phyloP scores from a whole-genome alignment of 345 rosid genomes.

The Linum tenue region DNA sequence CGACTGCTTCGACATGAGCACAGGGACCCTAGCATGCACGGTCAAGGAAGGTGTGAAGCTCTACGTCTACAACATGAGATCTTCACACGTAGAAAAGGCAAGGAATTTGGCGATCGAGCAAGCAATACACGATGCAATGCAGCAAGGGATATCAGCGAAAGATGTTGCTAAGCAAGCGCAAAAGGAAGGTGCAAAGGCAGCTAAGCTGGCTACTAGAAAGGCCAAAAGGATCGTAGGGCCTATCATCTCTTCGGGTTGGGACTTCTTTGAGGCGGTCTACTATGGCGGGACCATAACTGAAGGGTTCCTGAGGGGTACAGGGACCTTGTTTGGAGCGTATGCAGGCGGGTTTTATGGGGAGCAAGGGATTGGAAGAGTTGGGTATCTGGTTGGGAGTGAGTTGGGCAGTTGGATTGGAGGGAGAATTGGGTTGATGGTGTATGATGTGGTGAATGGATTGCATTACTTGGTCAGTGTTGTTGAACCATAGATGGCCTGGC shows the following conservation, averaged over 20 bases:
- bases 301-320: conserved; percentile 77
- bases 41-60: conserved; percentile 91
- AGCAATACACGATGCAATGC: conserved; percentile 52
- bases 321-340: conserved; percentile 88
- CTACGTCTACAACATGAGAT: conserved; percentile 68
- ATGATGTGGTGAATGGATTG: conserved; percentile 72
- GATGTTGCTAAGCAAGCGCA: conserved; percentile 72
- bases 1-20: conserved; percentile 85
- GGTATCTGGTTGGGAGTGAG: conserved; percentile 84
- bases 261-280: conserved; percentile 89
- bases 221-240: conserved; percentile 87
- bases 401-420: conserved; percentile 98
- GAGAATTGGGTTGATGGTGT: conserved; percentile 80
- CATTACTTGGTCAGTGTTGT: conserved; percentile 40
- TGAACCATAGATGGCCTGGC: conserved; percentile 4
- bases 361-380: conserved; percentile 68
- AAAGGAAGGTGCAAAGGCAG: conserved; percentile 76
- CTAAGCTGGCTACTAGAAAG: conserved; percentile 59
- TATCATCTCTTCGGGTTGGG: conserved; percentile 87
- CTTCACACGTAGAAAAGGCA: conserved; percentile 67
- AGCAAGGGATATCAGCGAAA: conserved; percentile 46
- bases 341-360: conserved; percentile 70
- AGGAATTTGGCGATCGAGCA: conserved; percentile 57
- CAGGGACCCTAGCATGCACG: conserved; percentile 67
- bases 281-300: conserved; percentile 78